Evolutionary conservation across 2,329 filamentous ascomycete genomes (phyloP), one percentile per base, ranked within the genome.

Genomic region (Gaeumannomyces tritici): DNA sequence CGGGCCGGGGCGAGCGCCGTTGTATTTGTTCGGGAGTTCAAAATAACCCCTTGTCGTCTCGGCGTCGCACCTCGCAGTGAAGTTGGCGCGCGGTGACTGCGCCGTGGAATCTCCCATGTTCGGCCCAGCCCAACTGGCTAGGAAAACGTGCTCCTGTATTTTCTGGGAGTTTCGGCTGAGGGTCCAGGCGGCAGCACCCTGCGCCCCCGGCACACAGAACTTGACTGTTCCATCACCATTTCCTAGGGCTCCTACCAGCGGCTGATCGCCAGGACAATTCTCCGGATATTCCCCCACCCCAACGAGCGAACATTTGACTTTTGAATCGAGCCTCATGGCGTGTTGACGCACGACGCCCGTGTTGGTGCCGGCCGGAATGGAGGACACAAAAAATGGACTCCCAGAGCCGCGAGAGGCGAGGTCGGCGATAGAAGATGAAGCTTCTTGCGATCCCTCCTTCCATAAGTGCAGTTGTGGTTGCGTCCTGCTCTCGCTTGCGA

Each of bases 11-110:
- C 8, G 18, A 4, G 35, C 60, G 13, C 33, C 51, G 55, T 62
- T 63, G 35, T 55, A 26, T 12, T 21, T 18, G 47, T 62, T 65
- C 29, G 60, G 60, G 5, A 65, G 62, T 28, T 63, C 64, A 28
- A 65, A 65, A 35, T 63, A 63, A 24, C 62, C 64, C 24, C 63
- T 42, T 29, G 35, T 61, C 6, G 60, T 63, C 7, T 51, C 59
- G 27, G 54, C 63, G 26, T 31, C 42, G 60, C 63, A 64, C 27
- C 47, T 28, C 15, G 59, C 51, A 35, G 31, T 26, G 26, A 26
- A 56, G 12, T 61, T 58, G 42, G 27, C 56, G 26, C 62, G 57
- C 18, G 42, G 42, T 21, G 55, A 42, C 29, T 24, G 57, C 27
- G 4, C 4, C 47, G 35, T 60, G 33, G 11, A 12, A 4, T 35